Evolutionary conservation across 371 early-diverging fungal species (phyloP).

Genomic region (Scutellospora calospora): DNA sequence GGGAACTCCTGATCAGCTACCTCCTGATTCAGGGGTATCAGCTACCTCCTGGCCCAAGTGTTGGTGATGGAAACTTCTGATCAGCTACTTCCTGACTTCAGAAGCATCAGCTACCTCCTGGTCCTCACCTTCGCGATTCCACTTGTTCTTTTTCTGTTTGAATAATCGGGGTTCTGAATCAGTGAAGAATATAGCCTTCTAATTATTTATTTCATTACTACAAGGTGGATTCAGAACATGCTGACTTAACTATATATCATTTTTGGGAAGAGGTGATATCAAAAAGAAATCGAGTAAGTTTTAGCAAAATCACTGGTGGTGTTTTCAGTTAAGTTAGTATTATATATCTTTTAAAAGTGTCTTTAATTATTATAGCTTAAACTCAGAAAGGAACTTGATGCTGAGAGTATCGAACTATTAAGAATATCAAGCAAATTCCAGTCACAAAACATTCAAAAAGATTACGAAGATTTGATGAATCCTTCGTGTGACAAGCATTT

Average conservation of each 20-base stretch:
- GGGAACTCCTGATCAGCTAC: conserved; percentile 4
- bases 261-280: conserved; percentile 2
- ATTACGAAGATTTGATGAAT: too few species aligned
- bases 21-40: conserved; percentile 27
- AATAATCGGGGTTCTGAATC: neutral
- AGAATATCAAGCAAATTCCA: too few species aligned
- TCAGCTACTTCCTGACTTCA: neutral
- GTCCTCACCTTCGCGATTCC: neutral
- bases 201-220: neutral
- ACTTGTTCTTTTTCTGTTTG: conserved; percentile 8
- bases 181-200: neutral
- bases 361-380: neutral
- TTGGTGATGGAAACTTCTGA: conserved; percentile 16
- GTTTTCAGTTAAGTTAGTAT: neutral
- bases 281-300: neutral
- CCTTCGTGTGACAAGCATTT: too few species aligned
- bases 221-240: neutral
- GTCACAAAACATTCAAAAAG: too few species aligned
- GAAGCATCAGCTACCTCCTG: conserved; percentile 3
- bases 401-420: neutral
- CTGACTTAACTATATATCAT: neutral
- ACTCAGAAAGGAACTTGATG: neutral
- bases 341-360: neutral
- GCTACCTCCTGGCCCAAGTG: conserved; percentile 17
- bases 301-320: neutral